A percentile compares a stretch with the other conserved stretches of the same genome.
These are phyloP conservation scores for Cardamine resedifolia DNA, from an alignment of 345 rosid genomes.

Conservation along the genomic window DNA sequence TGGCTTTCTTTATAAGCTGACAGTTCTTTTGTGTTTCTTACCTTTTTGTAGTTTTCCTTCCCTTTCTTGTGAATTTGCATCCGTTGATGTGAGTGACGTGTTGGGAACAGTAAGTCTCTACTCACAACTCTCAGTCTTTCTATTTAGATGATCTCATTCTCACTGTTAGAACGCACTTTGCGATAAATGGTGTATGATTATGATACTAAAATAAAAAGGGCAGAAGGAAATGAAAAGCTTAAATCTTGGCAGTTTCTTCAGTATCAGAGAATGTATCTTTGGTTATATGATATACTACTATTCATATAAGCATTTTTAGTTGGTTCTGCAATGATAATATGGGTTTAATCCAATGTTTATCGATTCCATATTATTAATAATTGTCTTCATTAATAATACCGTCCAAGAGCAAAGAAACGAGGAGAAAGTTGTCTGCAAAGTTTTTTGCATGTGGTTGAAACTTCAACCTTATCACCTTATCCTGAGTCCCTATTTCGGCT, in stretches of 20 bases:
- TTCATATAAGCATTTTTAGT: background rate
- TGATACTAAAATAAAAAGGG: background rate
- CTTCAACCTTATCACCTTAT: slow-evolving; percentile 5
- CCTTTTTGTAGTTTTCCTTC: slow-evolving; percentile 80
- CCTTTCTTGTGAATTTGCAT: slow-evolving; percentile 97
- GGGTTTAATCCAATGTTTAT: background rate
- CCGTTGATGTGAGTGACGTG: slow-evolving; percentile 90
- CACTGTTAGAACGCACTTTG: background rate
- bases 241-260: slow-evolving; percentile 10
- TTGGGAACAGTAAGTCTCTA: slow-evolving; percentile 89
- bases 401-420: background rate
- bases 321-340: background rate
- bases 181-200: background rate
- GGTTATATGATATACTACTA: slow-evolving; percentile 1
- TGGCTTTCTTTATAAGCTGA: slow-evolving; percentile 1
- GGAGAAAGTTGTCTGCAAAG: background rate
- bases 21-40: background rate
- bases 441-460: slow-evolving; percentile 11
- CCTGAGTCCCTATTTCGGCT: background rate
- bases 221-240: slow-evolving; percentile 1
- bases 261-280: slow-evolving; percentile 5
- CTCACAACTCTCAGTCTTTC: slow-evolving; percentile 24
- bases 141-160: slow-evolving; percentile 17
- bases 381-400: background rate
- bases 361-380: background rate